Base-by-base conservation (phyloP, 257 asterid genomes). In the Henckelia pumila region DNA sequence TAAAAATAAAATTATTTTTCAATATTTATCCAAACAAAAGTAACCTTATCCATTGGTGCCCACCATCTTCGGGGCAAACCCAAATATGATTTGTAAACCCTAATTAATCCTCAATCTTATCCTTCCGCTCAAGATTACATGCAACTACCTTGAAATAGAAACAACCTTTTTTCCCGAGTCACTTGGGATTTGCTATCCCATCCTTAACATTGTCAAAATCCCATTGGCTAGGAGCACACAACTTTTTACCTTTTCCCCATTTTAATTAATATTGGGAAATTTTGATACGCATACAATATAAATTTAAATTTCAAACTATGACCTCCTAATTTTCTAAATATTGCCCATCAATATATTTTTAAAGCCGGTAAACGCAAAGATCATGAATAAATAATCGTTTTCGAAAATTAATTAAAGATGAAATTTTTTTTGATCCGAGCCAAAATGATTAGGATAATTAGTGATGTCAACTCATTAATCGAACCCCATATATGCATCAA, bases 401-500 rank as follows among this genome's bases (percentile, higher is more conserved):
- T 1, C 1, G 1, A 6, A 8, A 7, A 33, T 33, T 33, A 7
- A 33, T 33, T 33, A 6, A 33, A 33, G 1, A 33, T 33, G 10
- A 33, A 33, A 1, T 1, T 33, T 33, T 9, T 37, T 35, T 9
- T 37, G 10, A 13, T 13, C 50, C 3, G 8, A 40, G n/a, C 2
- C 1, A 26, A 40, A 35, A 44, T 63, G 14, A 13, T 40, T 40
- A 40, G 1, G 21, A 56, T n/a, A 26, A 56, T 35, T 68, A 13
- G 65, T 63, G 65, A 71, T 21, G 57, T 55, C 32, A 53, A 57
- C 65, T 71, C 69, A 62, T 25, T 52, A 71, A 53, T 61, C 21
- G 35, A 70, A 61, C 63, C 55, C 14, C 30, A 2, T n/a, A n/a
- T n/a, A n/a, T n/a, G n/a, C n/a, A 24, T 30, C 6, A 28, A 11